A percentile compares a stretch with the other conserved stretches of the same genome.
phyloP scores from a whole-genome alignment of 106 monocot genomes.

The Allium sativum region DNA sequence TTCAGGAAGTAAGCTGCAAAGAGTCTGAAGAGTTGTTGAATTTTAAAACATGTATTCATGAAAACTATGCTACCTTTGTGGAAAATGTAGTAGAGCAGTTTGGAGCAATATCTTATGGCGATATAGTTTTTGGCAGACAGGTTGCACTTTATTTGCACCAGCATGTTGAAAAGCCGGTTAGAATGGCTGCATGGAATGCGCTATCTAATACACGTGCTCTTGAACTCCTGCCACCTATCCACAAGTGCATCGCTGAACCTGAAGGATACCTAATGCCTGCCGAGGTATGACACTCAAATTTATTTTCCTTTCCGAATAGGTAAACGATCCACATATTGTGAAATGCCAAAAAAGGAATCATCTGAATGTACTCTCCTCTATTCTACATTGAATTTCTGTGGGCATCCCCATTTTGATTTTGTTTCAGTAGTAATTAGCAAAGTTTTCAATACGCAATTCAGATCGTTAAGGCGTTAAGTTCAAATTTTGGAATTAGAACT shows the following conservation, averaged over 20 bases:
- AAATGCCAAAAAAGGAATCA: too few species aligned
- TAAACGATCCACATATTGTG: too few species aligned
- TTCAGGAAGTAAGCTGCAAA: slow-evolving; percentile 24
- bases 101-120: slow-evolving; percentile 88
- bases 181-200: slow-evolving; percentile 75
- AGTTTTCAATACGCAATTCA: too few species aligned
- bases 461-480: too few species aligned
- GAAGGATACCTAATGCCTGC: slow-evolving; percentile 72
- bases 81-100: slow-evolving; percentile 84
- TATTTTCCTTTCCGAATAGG: too few species aligned
- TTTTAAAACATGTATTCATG: slow-evolving; percentile 58
- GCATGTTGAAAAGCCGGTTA: slow-evolving; percentile 36
- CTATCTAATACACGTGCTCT: slow-evolving; percentile 57
- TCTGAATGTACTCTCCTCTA: too few species aligned
- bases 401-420: background rate
- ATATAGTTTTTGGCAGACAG: slow-evolving; percentile 71
- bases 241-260: slow-evolving; percentile 46
- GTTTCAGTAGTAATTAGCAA: background rate
- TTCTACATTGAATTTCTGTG: background rate
- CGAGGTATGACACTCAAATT: slow-evolving; percentile 37
- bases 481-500: too few species aligned
- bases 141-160: slow-evolving; percentile 73
- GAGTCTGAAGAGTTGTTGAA: slow-evolving; percentile 24
- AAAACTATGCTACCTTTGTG: slow-evolving; percentile 74
- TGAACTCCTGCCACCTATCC: slow-evolving; percentile 65